Evolutionary conservation across 805 yeast species (phyloP).

Genomic region (Clavispora santaluciae): DNA sequence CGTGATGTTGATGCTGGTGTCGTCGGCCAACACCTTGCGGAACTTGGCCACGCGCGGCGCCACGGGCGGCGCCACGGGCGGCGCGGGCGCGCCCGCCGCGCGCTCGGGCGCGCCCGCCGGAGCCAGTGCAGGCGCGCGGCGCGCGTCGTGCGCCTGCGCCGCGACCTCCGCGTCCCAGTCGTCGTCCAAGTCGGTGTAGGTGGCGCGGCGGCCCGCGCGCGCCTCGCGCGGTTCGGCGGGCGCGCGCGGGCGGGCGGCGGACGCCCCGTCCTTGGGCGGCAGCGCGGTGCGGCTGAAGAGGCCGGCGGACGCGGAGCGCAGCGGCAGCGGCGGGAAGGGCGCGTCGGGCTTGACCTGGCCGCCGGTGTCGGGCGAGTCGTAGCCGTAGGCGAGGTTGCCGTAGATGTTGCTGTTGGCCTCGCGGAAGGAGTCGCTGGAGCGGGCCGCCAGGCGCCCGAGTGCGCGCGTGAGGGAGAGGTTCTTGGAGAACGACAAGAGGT

Average conservation of each 20-base stretch:
- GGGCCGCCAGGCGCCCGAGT: slow-evolving; percentile 11
- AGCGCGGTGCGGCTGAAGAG: slow-evolving; percentile 2
- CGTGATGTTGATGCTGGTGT: slow-evolving; percentile 54
- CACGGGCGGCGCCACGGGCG: not conserved
- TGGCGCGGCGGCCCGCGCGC: slow-evolving; percentile 8
- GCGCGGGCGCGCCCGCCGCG: not conserved
- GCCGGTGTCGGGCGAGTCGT: slow-evolving; percentile 14
- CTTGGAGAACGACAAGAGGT: slow-evolving; percentile 47
- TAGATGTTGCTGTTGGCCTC: slow-evolving; percentile 35
- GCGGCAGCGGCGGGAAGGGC: not conserved
- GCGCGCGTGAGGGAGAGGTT: slow-evolving; percentile 36
- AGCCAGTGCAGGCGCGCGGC: too few relatives aligned
- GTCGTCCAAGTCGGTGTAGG: slow-evolving; percentile 73
- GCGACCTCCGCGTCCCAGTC: slow-evolving; percentile 73
- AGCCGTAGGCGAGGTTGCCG: slow-evolving; percentile 31
- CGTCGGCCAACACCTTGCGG: slow-evolving; percentile 50
- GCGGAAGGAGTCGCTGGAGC: slow-evolving; percentile 16
- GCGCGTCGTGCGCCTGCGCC: not conserved
- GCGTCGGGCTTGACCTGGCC: slow-evolving; percentile 5
- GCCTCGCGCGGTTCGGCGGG: slow-evolving; percentile 3
- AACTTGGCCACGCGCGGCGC: slow-evolving; percentile 41
- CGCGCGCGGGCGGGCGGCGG: not conserved
- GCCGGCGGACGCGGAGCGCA: not conserved
- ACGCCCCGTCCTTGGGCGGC: not conserved
- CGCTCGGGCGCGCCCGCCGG: slow-evolving; percentile 12